Base-by-base conservation (phyloP, 208 protist genomes). In the Wallacemonas sp. region DNA sequence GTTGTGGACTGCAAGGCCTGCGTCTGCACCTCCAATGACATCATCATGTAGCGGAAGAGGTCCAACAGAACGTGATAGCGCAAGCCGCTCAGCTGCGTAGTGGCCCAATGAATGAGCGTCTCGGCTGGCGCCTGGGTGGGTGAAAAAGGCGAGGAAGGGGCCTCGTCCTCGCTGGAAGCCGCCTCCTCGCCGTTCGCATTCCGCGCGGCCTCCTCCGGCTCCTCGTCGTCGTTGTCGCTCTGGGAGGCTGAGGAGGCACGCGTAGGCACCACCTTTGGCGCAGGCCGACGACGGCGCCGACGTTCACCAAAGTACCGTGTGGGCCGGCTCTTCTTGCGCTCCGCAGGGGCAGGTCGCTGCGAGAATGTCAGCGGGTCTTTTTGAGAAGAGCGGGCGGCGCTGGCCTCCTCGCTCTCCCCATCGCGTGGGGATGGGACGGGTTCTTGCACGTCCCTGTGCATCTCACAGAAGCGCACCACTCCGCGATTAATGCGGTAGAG, bases 391-490 rank as follows among this genome's bases (percentile, higher is more conserved):
- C 14, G 28, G n/a, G 28, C 30, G 11, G 51, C 9, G 31, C 14
- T 19, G 51, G 12, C 51, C 44, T 12, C 6, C 30, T 15, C 51
- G 14, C 5, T 27, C 24, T 27, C 15, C 22, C 1, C 34, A 11
- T 33, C 30, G 26, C 8, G 26, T 24, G 4, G 41, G 62, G 77
- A 62, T n/a, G 22, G 3, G 46, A 64, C 12, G 38, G 15, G 38
- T 24, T 90, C 82, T 46, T 39, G 44, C 24, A 93, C 9, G 65
- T 92, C 62, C 41, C 72, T 77, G 51, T 91, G 72, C 39, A 75
- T 58, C 76, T 96, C 90, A 59, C 90, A 96, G 58, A 94, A 93
- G 19, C 77, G 80, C 21, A 92, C 72, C 31, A 96, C 73, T 28
- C 68, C 64, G 11, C 81, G 79, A 55, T 88, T 93, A 46, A 96